These are phyloP conservation scores for Schizochytrium sp. DNA, from an alignment of 108 stramenopile species.

Conservation along the genomic window DNA sequence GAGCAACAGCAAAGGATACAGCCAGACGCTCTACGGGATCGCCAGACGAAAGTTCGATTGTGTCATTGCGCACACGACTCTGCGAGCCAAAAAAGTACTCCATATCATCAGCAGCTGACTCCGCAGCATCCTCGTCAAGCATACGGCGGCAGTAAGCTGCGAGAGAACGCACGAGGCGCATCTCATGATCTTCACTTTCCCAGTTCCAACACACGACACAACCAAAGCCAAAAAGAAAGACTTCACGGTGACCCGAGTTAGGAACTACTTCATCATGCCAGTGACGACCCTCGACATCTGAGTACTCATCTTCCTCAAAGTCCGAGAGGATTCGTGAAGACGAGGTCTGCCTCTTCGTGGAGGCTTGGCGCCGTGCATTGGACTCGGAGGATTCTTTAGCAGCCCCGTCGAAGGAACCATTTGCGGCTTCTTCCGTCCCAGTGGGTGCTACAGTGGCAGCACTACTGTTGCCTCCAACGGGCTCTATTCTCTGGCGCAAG, in stretches of 20 bases:
- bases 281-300: neutral
- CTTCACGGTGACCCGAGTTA: slow-evolving; percentile 45
- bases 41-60: slow-evolving; percentile 61
- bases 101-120: slow-evolving; percentile 25
- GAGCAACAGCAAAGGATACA: slow-evolving; percentile 74
- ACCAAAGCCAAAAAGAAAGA: slow-evolving; percentile 66
- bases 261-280: neutral
- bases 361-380: neutral
- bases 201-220: slow-evolving; percentile 69
- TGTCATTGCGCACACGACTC: slow-evolving; percentile 44
- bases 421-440: neutral
- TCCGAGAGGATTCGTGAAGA: slow-evolving; percentile 36
- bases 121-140: slow-evolving; percentile 38
- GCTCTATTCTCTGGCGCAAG: slow-evolving; percentile 7
- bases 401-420: neutral
- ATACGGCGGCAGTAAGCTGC: slow-evolving; percentile 21
- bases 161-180: slow-evolving; percentile 21
- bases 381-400: neutral
- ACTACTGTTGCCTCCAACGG: neutral
- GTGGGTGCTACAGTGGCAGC: neutral
- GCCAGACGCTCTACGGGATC: slow-evolving; percentile 74
- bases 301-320: slow-evolving; percentile 55
- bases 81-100: slow-evolving; percentile 60
- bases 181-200: slow-evolving; percentile 59
- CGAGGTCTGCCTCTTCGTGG: neutral